phyloP scores from a whole-genome alignment of 257 asterid genomes.

The Solanum paucissectum region DNA sequence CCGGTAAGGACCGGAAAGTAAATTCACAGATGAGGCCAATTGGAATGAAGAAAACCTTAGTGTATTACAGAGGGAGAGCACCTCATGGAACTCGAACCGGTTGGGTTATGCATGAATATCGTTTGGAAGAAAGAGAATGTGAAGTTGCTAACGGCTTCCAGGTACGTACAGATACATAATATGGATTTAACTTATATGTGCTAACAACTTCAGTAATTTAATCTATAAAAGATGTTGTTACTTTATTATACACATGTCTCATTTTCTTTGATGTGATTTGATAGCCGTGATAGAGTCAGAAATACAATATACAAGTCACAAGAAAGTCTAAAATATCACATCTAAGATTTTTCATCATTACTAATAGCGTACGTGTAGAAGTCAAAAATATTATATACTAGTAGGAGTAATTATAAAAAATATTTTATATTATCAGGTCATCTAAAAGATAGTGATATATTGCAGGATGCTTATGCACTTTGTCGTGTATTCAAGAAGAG shows the following conservation, averaged over 20 bases:
- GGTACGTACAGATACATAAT: conserved; percentile 19
- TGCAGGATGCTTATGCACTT: conserved; percentile 89
- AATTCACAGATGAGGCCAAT: conserved; percentile 68
- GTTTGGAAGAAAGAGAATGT: conserved; percentile 90
- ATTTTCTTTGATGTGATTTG: no score
- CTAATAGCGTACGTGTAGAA: neutral
- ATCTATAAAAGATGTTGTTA: no score
- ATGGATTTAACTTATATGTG: neutral
- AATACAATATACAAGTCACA: no score
- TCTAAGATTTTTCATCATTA: no score
- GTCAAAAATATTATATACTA: no score
- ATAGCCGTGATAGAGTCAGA: neutral
- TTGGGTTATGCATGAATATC: conserved; percentile 99
- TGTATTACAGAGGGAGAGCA: conserved; percentile 91
- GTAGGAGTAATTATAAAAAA: no score
- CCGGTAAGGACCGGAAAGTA: conserved; percentile 91
- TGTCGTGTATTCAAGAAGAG: conserved; percentile 95
- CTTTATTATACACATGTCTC: neutral
- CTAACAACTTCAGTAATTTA: no score
- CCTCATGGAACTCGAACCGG: conserved; percentile 94
- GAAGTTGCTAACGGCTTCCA: conserved; percentile 60
- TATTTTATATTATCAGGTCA: neutral
- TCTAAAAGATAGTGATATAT: neutral
- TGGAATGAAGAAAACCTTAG: conserved; percentile 98
- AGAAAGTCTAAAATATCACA: no score